Evolutionary conservation across 805 yeast genomes (phyloP), one percentile per base, ranked within the genome.

Genomic region (Saccharomycopsis vini): DNA sequence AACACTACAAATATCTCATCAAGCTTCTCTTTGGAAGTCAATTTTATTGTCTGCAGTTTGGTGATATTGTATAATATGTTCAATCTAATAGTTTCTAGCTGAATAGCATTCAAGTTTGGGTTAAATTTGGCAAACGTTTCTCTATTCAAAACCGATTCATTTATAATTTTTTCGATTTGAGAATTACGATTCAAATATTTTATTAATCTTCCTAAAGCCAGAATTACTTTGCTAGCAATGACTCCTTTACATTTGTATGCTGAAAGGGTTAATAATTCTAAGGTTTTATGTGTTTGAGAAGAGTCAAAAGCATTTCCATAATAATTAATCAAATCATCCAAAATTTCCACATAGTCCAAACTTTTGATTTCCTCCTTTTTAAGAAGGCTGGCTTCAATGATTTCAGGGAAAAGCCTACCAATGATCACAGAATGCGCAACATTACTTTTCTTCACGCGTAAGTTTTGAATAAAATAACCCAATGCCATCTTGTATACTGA

Each of bases 291-390:
- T 4, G 12, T 26, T 26, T 12, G 7, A 19, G 21, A 16, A 6
- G 33, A 7, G 16, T 20, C n/a, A 45, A 21, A 9, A 13, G 34
- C 39, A 18, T 10, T 21, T 3, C 49, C 51, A 31, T 35, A 26
- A 28, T 18, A 36, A 13, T 40, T 40, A 24, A 48, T 29, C 15
- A 48, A 30, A 37, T 47, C 51, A 26, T 32, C 28, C 30, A 47
- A 45, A 6, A 47, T 39, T 29, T 47, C 51, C 3, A 43, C 31
- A 26, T 44, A 36, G 18, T 47, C 49, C 21, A 47, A 38, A n/a
- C 40, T 41, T 6, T 32, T 29, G 6, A 47, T 29, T 5, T 40
- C 43, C n/a, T 16, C 22, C 4, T 24, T 16, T 12, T 31, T 18
- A 9, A 19, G 16, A n/a, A n/a, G n/a, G n/a, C n/a, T n/a, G n/a